Evolutionary conservation across 176 grass and related monocot genomes (phyloP).

Genomic region (Oryza meyeriana): DNA sequence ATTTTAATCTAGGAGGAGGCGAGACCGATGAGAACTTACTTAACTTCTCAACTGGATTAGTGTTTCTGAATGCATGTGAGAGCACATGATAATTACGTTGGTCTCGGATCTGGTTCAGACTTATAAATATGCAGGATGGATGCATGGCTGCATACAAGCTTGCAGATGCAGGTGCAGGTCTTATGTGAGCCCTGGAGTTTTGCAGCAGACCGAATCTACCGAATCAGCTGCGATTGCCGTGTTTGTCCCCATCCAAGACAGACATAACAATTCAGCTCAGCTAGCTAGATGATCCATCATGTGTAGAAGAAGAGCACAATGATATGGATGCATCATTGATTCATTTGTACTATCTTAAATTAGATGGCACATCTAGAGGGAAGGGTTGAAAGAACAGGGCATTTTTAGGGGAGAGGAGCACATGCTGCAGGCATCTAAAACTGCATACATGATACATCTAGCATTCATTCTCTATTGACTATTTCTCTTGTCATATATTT

Average conservation of each 20-base stretch:
- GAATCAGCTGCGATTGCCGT: constrained; percentile 29
- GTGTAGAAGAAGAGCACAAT: constrained; percentile 5
- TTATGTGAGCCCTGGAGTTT: constrained; percentile 25
- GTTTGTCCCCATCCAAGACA: constrained; percentile 32
- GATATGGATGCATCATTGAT: constrained; percentile 6
- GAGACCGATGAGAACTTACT: background rate
- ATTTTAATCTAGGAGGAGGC: background rate
- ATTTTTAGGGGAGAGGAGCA: constrained; percentile 36
- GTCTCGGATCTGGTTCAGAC: constrained; percentile 38
- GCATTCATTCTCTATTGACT: constrained; percentile 14
- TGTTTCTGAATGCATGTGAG: constrained; percentile 45
- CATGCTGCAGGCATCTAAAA: constrained; percentile 28
- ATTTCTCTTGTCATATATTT: background rate
- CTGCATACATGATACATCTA: background rate
- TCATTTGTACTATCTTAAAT: constrained; percentile 16
- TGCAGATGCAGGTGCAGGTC: constrained; percentile 29
- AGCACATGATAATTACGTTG: constrained; percentile 67
- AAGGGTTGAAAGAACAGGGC: constrained; percentile 25
- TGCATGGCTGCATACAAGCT: background rate
- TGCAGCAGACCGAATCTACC: constrained; percentile 48
- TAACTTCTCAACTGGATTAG: constrained; percentile 10
- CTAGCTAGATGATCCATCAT: constrained; percentile 9
- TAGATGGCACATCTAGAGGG: constrained; percentile 19
- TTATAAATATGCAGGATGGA: constrained; percentile 11
- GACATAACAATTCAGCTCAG: background rate